These are phyloP conservation scores for Salix dunnii DNA, from an alignment of 345 rosid species.

Conservation along the genomic window DNA sequence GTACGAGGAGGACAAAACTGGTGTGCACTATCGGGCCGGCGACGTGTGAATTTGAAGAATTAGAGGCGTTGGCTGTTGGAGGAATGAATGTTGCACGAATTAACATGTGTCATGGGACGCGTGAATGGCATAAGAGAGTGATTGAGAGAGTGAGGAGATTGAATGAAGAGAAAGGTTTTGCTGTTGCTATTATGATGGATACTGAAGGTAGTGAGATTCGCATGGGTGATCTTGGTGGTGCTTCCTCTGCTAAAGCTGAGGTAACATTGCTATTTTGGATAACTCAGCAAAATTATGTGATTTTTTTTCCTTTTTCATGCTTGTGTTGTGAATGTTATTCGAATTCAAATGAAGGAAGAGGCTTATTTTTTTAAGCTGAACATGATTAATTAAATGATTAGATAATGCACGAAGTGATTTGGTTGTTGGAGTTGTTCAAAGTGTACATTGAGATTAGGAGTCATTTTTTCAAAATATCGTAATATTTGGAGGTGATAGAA, in stretches of 20 bases:
- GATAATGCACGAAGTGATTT: not conserved
- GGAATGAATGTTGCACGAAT: constrained; percentile 99
- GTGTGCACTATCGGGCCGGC: constrained; percentile 95
- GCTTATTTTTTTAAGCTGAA: no score
- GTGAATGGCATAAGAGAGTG: constrained; percentile 84
- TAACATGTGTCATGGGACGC: constrained; percentile 95
- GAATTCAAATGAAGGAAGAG: not conserved
- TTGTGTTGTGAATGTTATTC: not conserved
- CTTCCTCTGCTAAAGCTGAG: constrained; percentile 85
- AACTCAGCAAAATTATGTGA: not conserved
- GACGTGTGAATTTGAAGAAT: constrained; percentile 81
- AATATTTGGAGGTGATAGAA: not conserved
- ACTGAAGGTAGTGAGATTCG: constrained; percentile 99
- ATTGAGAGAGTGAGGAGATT: constrained; percentile 76
- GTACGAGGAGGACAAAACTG: constrained; percentile 94
- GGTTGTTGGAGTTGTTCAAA: not conserved
- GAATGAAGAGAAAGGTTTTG: constrained; percentile 93
- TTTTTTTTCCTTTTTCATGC: no score
- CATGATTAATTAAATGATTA: not conserved
- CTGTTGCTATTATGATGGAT: constrained; percentile 99
- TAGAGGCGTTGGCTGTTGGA: constrained; percentile 83
- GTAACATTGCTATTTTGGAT: constrained; percentile 24
- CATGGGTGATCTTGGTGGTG: constrained; percentile 97
- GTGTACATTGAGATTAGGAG: not conserved
- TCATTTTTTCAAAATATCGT: not conserved